These are phyloP conservation scores for Cucurbita maxima DNA, from an alignment of 306 rosid species.

Conservation along the genomic window DNA sequence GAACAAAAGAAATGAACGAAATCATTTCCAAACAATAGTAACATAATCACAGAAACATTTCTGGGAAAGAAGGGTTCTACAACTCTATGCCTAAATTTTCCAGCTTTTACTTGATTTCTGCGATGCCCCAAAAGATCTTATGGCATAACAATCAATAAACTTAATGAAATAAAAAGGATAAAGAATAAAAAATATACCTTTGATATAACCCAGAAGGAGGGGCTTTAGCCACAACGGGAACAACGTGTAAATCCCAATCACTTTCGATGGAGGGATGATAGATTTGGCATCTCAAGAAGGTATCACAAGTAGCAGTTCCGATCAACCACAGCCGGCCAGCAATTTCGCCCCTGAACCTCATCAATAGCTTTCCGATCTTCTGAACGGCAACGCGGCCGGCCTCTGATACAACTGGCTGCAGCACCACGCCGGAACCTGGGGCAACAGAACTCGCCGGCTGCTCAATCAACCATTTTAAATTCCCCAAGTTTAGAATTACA, in stretches of 20 bases:
- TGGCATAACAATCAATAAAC: constrained; percentile 8
- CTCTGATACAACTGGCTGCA: constrained; percentile 48
- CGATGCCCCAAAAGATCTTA: background rate
- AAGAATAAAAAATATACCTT: constrained; percentile 26
- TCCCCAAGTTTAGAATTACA: constrained; percentile 62
- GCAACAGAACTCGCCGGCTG: constrained; percentile 31
- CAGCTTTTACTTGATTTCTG: background rate
- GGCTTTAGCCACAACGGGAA: constrained; percentile 52
- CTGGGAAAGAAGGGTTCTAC: background rate
- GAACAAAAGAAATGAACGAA: background rate
- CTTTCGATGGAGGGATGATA: constrained; percentile 89
- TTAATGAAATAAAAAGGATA: constrained; percentile 10
- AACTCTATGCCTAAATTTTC: background rate
- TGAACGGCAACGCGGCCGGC: constrained; percentile 56
- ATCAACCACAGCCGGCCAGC: constrained; percentile 59
- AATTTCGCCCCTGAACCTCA: constrained; percentile 27
- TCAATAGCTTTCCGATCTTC: constrained; percentile 57
- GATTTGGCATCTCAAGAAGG: constrained; percentile 94
- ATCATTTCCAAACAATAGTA: background rate
- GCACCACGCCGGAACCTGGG: background rate
- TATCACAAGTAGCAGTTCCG: constrained; percentile 93
- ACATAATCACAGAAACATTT: background rate
- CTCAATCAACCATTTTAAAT: constrained; percentile 82
- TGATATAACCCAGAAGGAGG: constrained; percentile 51
- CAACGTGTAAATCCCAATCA: constrained; percentile 98